Base-by-base conservation (phyloP, 805 yeast species). In the Barnettozyma sucrosica region DNA sequence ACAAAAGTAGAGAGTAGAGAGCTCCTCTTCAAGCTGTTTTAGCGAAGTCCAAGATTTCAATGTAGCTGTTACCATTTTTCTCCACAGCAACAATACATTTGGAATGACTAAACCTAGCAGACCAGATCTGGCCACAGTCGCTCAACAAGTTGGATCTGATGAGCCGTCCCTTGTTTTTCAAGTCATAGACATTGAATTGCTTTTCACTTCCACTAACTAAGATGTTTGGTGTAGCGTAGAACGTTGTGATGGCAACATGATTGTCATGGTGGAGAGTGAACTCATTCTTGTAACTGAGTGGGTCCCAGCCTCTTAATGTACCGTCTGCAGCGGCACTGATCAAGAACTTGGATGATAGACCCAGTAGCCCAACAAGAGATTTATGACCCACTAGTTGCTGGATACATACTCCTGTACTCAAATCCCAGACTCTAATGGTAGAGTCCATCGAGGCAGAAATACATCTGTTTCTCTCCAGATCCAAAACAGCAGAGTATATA, bases 271-370 rank as follows among this genome's bases (percentile, higher is more conserved):
- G 83, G 49, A 89, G 76, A 43, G 85, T 79, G 59, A 79, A 79
- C 44, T 72, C 70, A 37, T 86, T 79, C 19, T 75, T 75, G 25
- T 87, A 89, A 8, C 82, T 77, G 24, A 79, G 79, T 2, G 97
- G 93, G 61, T 93, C 85, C 99, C 99, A 93, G 2, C 92, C 83
- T 44, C 97, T 75, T 37, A 93, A 72, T 0, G 97, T 83, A 3
- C 93, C 80, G 65, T 93, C 99, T 0, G 98, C 98, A 2, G 97
- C 98, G 0, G 97, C 99, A 40, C 95, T 85, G 2, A 92, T 95
- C 11, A 93, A 70, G 42, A 80, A 81, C 32, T 83, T 80, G 23
- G 84, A 81, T 6, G 89, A 81, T 8, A 90, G 75, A 40, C 87
- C 88, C 24, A 92, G 71, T 40, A 93, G 70, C 0, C 98, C 99